Evolutionary conservation across 2,329 filamentous ascomycete species (phyloP).

Genomic region (Penicillium aurantiogriseum): DNA sequence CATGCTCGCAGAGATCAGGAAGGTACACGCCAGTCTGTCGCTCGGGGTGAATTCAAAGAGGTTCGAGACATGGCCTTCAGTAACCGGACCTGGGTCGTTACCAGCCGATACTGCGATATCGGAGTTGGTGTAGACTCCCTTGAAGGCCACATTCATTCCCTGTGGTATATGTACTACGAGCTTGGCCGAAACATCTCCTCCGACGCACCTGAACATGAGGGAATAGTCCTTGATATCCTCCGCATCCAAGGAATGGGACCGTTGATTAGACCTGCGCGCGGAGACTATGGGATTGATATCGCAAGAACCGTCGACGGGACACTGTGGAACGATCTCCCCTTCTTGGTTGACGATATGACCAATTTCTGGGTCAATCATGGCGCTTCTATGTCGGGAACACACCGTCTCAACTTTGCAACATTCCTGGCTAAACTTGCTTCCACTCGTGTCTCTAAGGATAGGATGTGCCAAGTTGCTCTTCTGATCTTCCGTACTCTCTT

Average conservation of each 20-base stretch:
- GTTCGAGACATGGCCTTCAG: constrained; percentile 10
- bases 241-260: constrained; percentile 22
- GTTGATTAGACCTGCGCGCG: constrained; percentile 11
- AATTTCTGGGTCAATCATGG: constrained; percentile 19
- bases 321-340: constrained; percentile 27
- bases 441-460: constrained; percentile 20
- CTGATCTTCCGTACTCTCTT: constrained; percentile 19
- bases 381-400: constrained; percentile 15
- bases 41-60: constrained; percentile 7
- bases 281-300: constrained; percentile 21
- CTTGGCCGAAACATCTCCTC: constrained; percentile 13
- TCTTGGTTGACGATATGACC: constrained; percentile 25
- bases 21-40: background rate
- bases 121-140: constrained; percentile 21
- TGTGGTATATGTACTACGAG: constrained; percentile 28
- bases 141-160: constrained; percentile 16
- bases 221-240: constrained; percentile 25
- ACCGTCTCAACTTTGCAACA: constrained; percentile 21
- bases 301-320: constrained; percentile 24
- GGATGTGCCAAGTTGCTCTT: constrained; percentile 22
- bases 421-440: constrained; percentile 29
- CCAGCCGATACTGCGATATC: constrained; percentile 16
- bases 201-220: constrained; percentile 21
- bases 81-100: constrained; percentile 17
- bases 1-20: background rate